A percentile compares a stretch with the other conserved stretches of the same genome.
Conservation (phyloP, 2,329 filamentous ascomycete species). For the Thelonectria olida region DNA sequence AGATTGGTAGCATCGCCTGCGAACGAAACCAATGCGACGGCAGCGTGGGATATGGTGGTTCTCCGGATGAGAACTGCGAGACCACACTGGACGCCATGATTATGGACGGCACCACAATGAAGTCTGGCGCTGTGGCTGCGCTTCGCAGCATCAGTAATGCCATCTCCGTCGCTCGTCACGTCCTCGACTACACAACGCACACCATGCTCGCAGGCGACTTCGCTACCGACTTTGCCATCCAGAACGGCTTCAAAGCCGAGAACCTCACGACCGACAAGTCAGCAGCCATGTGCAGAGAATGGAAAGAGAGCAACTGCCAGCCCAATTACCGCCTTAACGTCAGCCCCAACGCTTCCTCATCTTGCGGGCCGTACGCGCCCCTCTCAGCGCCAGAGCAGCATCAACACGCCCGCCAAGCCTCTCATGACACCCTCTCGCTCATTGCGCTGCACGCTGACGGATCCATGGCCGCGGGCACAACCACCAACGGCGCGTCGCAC, state of each 20-base stretch:
- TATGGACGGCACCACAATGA: slow-evolving; percentile 64
- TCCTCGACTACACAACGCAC: slow-evolving; percentile 62
- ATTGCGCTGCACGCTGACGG: slow-evolving; percentile 55
- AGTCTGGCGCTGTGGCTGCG: slow-evolving; percentile 61
- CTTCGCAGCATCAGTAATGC: slow-evolving; percentile 59
- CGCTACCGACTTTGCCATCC: slow-evolving; percentile 61
- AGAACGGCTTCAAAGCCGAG: slow-evolving; percentile 59
- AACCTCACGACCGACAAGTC: slow-evolving; percentile 55
- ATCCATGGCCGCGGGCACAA: slow-evolving; percentile 63
- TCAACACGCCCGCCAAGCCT: slow-evolving; percentile 32
- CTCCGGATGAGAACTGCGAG: slow-evolving; percentile 64
- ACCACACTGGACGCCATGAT: slow-evolving; percentile 68
- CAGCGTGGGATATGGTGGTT: slow-evolving; percentile 64
- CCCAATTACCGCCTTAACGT: slow-evolving; percentile 62
- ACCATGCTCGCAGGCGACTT: slow-evolving; percentile 62
- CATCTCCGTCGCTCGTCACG: slow-evolving; percentile 58
- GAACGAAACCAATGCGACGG: slow-evolving; percentile 63
- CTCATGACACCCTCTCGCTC: slow-evolving; percentile 65
- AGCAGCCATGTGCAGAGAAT: slow-evolving; percentile 50
- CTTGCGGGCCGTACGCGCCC: slow-evolving; percentile 59
- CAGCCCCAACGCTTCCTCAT: slow-evolving; percentile 50
- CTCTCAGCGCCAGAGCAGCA: slow-evolving; percentile 2
- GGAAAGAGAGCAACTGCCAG: slow-evolving; percentile 55
- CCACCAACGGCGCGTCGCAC: slow-evolving; percentile 63
- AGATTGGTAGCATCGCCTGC: slow-evolving; percentile 61